These are phyloP conservation scores for Aspergillus awamori DNA, from an alignment of 2,329 filamentous ascomycete species.

Conservation along the genomic window DNA sequence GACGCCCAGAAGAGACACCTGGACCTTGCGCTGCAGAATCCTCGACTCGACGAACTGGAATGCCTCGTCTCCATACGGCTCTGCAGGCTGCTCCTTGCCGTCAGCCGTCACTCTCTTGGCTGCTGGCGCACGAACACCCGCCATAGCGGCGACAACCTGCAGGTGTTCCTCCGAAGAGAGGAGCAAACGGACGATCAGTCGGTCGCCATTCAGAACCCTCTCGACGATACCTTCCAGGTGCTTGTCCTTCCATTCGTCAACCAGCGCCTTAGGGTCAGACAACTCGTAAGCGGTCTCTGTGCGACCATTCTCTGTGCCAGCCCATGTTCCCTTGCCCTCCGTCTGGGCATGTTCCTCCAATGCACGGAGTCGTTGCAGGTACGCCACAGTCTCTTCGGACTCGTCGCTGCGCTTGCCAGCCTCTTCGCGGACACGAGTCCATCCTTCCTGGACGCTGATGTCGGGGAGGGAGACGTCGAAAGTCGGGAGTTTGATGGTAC, in stretches of 20 bases:
- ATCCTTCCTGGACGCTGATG: slow-evolving; percentile 81
- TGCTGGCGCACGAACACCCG: slow-evolving; percentile 85
- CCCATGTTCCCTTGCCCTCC: slow-evolving; percentile 82
- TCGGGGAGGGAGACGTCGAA: slow-evolving; percentile 78
- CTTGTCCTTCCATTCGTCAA: slow-evolving; percentile 83
- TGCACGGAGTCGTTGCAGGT: slow-evolving; percentile 75
- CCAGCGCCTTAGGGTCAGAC: slow-evolving; percentile 71
- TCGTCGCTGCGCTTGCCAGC: slow-evolving; percentile 84
- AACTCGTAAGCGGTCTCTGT: slow-evolving; percentile 84
- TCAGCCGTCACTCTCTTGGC: slow-evolving; percentile 83
- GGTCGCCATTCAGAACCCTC: slow-evolving; percentile 87
- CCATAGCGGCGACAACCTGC: slow-evolving; percentile 85
- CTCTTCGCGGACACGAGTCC: slow-evolving; percentile 92
- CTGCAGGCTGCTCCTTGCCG: slow-evolving; percentile 78
- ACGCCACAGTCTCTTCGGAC: slow-evolving; percentile 68
- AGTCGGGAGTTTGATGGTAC: slow-evolving; percentile 69
- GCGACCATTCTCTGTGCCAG: slow-evolving; percentile 60
- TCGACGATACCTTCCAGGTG: slow-evolving; percentile 85
- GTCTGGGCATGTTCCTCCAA: slow-evolving; percentile 77
- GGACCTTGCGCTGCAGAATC: slow-evolving; percentile 81
- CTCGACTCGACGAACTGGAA: slow-evolving; percentile 83
- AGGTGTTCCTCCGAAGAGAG: slow-evolving; percentile 81
- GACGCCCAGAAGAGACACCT: slow-evolving; percentile 79
- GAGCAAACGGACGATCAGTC: slow-evolving; percentile 80
- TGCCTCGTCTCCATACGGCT: slow-evolving; percentile 88